Conservation (phyloP, 371 early-diverging fungal genomes). For the Rhizopus arrhizus region DNA sequence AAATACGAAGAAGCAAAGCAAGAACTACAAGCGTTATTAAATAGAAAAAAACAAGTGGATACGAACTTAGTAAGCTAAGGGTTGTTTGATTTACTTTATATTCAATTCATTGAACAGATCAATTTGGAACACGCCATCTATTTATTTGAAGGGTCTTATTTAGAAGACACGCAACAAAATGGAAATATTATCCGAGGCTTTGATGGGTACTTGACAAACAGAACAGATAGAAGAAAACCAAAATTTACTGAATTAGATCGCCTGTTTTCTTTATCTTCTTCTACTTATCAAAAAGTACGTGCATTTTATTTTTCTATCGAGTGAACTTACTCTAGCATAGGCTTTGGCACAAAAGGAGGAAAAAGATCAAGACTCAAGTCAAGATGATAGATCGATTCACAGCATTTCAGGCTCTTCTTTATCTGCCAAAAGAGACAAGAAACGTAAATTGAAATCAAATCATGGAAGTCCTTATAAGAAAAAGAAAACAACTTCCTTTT, state of each 20-base stretch:
- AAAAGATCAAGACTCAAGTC: constrained; percentile 59
- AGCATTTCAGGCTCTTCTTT: constrained; percentile 21
- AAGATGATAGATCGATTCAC: constrained; percentile 50
- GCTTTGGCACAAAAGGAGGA: constrained; percentile 61
- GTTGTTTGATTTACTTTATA: no score
- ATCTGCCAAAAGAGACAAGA: constrained; percentile 40
- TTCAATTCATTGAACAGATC: constrained; percentile 19
- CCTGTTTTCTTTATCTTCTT: constrained; percentile 65
- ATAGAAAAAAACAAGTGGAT: constrained; percentile 66
- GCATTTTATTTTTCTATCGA: neutral
- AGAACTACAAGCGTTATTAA: constrained; percentile 58
- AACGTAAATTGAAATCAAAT: constrained; percentile 35
- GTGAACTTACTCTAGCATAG: constrained; percentile 24
- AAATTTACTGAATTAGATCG: constrained; percentile 67
- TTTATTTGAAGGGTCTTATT: constrained; percentile 77
- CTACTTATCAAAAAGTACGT: constrained; percentile 66
- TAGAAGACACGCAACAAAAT: constrained; percentile 78
- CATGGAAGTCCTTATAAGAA: constrained; percentile 31
- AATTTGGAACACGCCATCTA: constrained; percentile 77
- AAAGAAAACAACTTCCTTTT: constrained; percentile 27
- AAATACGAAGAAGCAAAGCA: constrained; percentile 64
- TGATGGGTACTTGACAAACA: constrained; percentile 69
- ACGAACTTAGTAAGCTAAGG: constrained; percentile 54
- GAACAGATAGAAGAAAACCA: constrained; percentile 59
- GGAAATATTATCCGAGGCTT: constrained; percentile 87